Evolutionary conservation across 192 early-diverging fungal species (phyloP), one percentile per base, ranked within the genome.

Genomic region (Backusella sp.): DNA sequence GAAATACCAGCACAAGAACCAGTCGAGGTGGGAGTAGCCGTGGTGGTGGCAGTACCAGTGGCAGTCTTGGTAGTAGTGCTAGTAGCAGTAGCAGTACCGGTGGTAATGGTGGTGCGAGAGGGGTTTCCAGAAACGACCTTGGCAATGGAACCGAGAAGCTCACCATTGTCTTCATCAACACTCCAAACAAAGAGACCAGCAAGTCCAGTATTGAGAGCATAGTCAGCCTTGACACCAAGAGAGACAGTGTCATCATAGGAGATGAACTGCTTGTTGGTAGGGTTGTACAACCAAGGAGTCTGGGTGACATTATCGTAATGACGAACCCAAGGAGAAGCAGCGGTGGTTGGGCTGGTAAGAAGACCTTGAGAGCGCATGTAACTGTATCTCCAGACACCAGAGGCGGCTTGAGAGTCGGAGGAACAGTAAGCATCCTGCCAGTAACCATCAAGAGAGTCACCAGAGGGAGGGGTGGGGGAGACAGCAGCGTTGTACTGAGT

Each of bases 201-300:
- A 19, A 94, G 78, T 8, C 84, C 85, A 65, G 88, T 83, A 19
- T 73, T 68, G 21, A 76, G 74, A 19, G 89, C 89, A 82, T 87
- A 92, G 66, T 88, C 72, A 4, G 86, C 83, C 81, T 93, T 93
- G 68, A 82, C 73, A 68, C 71, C 82, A 59, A 94, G 65, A 21
- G 90, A 90, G 17, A 84, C 70, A 39, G 84, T 80, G 67, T 93
- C 90, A 76, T 93, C 91, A 75, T 94, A 95, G 0, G 92, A 90
- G 41, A 95, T 87, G 76, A 88, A 92, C 37, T 83, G 76, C 26
- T 73, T 86, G 4, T 85, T 91, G 1, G 75, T 73, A 0, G 82
- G 80, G 70, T 92, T 92, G 81, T 86, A 93, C 44, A 96, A 68
- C 91, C 92, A 94, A 12, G 94, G 93, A 0, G 92, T 92, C 34